Evolutionary conservation across 2,329 filamentous ascomycete genomes (phyloP), one percentile per base, ranked within the genome.

Genomic region (Colletotrichum cereale): DNA sequence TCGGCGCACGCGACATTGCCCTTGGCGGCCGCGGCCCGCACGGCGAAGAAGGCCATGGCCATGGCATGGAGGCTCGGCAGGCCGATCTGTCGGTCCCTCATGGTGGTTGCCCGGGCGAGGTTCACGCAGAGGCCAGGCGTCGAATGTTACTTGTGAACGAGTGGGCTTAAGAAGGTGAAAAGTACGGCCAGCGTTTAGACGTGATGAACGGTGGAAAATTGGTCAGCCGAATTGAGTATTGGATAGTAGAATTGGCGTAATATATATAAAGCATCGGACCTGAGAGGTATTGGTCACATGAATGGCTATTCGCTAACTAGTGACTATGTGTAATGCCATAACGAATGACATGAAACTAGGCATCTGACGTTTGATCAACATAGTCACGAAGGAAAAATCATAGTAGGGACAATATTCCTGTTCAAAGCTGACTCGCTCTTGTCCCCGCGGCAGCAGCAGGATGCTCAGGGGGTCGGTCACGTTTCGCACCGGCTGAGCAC

Each of bases 1-100:
- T 16, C 24, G 62, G 62, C 26, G 52, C 62, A 65, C 38, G 38
- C 58, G 42, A 48, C n/a, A n/a, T n/a, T n/a, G n/a, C n/a, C 56
- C 34, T 58, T 66, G 53, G n/a, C 38, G 38, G 42, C 62, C 1
- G 62, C 11, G 21, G n/a, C 36, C 26, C 52, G 62, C 24, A 40
- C 62, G 21, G 38, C 47, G 21, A 65, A n/a, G 62, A 65, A 65
- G 52, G 62, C 62, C 7, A 40, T 34, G 24, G 62, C 50, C 16
- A 29, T 40, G 52, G 31, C 50, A 26, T 52, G 62, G 24, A 65
- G 40, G 40, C 62, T n/a, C 8, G 60, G 60, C 60, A 65, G 8
- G 40, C 50, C 47, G 16, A 65, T 38, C 29, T 57, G 62, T 57
- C 57, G 24, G 26, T 38, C 57, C 62, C 38, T 36, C 62, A 65